A percentile compares a stretch with the other conserved stretches of the same genome.
Conservation (phyloP, 2,329 filamentous ascomycete species). For the Metarhizium anisopliae region DNA sequence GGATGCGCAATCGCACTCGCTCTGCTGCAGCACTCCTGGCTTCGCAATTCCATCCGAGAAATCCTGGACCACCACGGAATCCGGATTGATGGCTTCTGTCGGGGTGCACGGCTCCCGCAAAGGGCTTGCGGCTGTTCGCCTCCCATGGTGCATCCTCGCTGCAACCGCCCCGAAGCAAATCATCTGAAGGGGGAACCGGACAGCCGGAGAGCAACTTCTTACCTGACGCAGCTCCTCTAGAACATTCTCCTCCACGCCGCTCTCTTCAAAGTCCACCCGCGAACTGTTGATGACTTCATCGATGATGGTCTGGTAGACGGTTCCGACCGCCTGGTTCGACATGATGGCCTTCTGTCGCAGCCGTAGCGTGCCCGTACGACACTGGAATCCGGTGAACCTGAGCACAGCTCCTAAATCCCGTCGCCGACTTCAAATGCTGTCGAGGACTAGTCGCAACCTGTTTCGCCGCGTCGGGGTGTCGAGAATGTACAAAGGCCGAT, state of each 20-base stretch:
- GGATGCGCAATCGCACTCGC: not conserved
- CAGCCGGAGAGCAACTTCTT: constrained; percentile 27
- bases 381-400: constrained; percentile 4
- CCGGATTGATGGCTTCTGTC: not conserved
- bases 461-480: not conserved
- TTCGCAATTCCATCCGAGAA: not conserved
- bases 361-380: constrained; percentile 5
- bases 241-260: constrained; percentile 79
- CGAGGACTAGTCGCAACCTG: not conserved
- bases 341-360: constrained; percentile 27
- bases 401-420: not conserved
- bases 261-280: constrained; percentile 93
- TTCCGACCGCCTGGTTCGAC: constrained; percentile 57
- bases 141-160: not conserved
- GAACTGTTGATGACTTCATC: constrained; percentile 86
- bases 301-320: constrained; percentile 71
- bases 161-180: not conserved
- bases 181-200: not conserved
- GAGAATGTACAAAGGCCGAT: not conserved
- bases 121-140: not conserved
- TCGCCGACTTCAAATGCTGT: not conserved
- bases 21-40: not conserved
- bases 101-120: not conserved
- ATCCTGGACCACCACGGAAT: not conserved
- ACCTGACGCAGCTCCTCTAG: constrained; percentile 84